phyloP scores from a whole-genome alignment of 306 rosid genomes.

The Trifolium pratense region DNA sequence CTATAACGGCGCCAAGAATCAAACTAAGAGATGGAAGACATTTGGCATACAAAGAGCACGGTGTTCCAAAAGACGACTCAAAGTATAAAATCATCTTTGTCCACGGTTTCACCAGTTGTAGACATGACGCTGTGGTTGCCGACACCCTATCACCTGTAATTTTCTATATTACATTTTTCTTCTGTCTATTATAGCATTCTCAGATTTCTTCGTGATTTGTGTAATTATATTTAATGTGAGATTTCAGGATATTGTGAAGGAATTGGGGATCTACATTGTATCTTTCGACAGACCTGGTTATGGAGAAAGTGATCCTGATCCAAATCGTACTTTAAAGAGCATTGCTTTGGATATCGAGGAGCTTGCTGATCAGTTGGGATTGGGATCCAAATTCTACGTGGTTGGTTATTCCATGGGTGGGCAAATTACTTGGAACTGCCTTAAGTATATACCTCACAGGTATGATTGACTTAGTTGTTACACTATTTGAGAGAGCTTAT shows the following conservation, averaged over 20 bases:
- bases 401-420: slow-evolving; percentile 87
- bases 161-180: slow-evolving; percentile 15
- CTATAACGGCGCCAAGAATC: slow-evolving; percentile 73
- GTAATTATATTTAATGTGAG: slow-evolving; percentile 30
- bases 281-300: slow-evolving; percentile 93
- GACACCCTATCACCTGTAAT: slow-evolving; percentile 63
- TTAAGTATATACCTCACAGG: slow-evolving; percentile 89
- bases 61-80: slow-evolving; percentile 72
- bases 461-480: slow-evolving; percentile 32
- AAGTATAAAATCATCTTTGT: slow-evolving; percentile 63
- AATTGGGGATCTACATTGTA: slow-evolving; percentile 65
- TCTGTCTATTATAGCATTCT: slow-evolving; percentile 4
- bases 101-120: slow-evolving; percentile 70
- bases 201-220: not conserved
- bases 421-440: slow-evolving; percentile 77
- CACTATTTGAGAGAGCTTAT: not conserved
- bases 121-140: slow-evolving; percentile 61
- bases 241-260: slow-evolving; percentile 64
- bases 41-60: slow-evolving; percentile 86
- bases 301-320: slow-evolving; percentile 96
- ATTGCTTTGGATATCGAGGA: slow-evolving; percentile 82
- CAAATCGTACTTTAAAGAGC: slow-evolving; percentile 70
- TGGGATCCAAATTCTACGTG: slow-evolving; percentile 80
- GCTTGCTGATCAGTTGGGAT: slow-evolving; percentile 77
- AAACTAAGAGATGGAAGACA: slow-evolving; percentile 87